Conservation (phyloP, 139 green algal species). For the Picochlorum sp. region DNA sequence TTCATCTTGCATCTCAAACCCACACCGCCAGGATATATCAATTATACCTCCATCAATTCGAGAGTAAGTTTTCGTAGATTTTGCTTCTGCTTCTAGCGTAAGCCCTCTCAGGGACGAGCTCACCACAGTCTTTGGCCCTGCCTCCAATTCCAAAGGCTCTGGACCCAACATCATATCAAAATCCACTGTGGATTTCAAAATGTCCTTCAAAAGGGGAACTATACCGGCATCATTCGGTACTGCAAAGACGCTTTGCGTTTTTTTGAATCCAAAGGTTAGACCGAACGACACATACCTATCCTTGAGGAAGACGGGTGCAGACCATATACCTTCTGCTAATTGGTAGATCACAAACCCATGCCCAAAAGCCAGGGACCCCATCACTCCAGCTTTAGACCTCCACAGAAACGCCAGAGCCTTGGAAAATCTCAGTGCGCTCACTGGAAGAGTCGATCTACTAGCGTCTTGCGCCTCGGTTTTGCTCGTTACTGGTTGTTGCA, state of each 20-base stretch:
- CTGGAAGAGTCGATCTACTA: slow-evolving; percentile 3
- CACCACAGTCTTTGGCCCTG: not conserved
- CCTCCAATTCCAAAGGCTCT: no score
- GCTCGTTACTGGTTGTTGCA: not conserved
- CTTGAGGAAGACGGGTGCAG: slow-evolving; percentile 6
- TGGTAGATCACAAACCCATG: slow-evolving; percentile 6
- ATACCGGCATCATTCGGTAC: slow-evolving; percentile 1
- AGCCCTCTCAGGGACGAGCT: not conserved
- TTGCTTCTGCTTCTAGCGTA: not conserved
- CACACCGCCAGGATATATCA: not conserved
- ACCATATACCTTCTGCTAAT: slow-evolving; percentile 9
- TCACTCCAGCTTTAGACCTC: slow-evolving; percentile 7
- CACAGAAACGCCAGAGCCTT: slow-evolving; percentile 12
- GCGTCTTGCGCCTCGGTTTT: not conserved
- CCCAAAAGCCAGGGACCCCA: slow-evolving; percentile 4
- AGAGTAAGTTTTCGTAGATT: not conserved
- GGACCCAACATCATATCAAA: not conserved
- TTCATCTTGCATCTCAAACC: slow-evolving; percentile 6
- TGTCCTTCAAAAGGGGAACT: not conserved
- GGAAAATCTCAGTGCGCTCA: slow-evolving; percentile 1
- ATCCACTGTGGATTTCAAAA: not conserved
- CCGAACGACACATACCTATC: slow-evolving; percentile 2
- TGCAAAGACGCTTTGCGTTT: not conserved
- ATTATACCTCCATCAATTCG: not conserved
- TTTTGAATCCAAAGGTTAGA: slow-evolving; percentile 1